Percentiles rank a stretch among this genome's conserved stretches.
phyloP scores from a whole-genome alignment of 805 yeast genomes.

The Komagataella pastoris region DNA sequence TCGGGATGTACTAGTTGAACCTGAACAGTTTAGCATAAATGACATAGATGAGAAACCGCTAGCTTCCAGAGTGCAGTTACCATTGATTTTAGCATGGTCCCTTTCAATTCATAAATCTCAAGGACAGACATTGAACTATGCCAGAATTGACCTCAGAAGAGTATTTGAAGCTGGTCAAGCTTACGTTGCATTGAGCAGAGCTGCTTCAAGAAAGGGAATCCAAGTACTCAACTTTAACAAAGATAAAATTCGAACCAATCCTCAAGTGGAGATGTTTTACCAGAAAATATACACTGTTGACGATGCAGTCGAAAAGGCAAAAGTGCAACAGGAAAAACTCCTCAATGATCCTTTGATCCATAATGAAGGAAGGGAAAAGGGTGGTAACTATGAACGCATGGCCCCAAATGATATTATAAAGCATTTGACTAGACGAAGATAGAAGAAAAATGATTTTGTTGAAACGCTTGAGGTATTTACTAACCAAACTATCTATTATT shows the following conservation, averaged over 20 bases:
- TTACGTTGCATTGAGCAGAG: conserved; percentile 73
- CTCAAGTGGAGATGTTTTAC: conserved; percentile 62
- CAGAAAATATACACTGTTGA: conserved; percentile 25
- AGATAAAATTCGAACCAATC: conserved; percentile 53
- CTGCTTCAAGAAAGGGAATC: conserved; percentile 65
- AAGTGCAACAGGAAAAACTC: conserved; percentile 4
- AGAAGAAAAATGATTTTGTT: not conserved
- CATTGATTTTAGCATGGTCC: conserved; percentile 70
- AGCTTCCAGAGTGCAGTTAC: conserved; percentile 61
- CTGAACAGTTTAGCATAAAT: conserved; percentile 72
- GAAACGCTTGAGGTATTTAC: not conserved
- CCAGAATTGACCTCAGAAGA: conserved; percentile 52
- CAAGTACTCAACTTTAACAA: conserved; percentile 68
- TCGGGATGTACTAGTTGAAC: conserved; percentile 65
- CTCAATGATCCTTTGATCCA: not conserved
- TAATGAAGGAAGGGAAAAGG: not conserved
- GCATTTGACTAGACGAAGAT: not conserved
- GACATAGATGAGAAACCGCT: conserved; percentile 57
- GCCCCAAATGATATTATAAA: not conserved
- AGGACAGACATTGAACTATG: conserved; percentile 67
- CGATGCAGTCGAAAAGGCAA: conserved; percentile 14
- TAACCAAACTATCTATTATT: not conserved
- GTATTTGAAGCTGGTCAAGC: conserved; percentile 77
- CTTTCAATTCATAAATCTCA: conserved; percentile 76
- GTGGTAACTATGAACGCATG: not conserved